These are phyloP conservation scores for Teratosphaeria zuluensis DNA, from an alignment of 2,329 filamentous ascomycete species.

Conservation along the genomic window DNA sequence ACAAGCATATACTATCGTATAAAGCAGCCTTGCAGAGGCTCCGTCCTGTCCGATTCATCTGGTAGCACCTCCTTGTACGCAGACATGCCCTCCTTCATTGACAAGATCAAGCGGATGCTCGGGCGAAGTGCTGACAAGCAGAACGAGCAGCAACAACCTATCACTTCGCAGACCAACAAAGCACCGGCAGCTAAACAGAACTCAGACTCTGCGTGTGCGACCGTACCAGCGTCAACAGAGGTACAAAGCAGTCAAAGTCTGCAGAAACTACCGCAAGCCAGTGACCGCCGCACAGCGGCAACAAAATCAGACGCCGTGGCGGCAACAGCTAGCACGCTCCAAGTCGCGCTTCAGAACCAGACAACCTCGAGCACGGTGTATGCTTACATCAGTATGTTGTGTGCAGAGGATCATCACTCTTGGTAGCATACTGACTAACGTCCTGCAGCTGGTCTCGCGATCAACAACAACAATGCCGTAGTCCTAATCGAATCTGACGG, in stretches of 20 bases:
- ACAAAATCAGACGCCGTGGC: slow-evolving; percentile 6
- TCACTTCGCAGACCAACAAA: neutral
- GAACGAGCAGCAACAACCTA: neutral
- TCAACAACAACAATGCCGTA: slow-evolving; percentile 24
- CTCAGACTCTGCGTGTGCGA: neutral
- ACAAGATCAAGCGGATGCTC: slow-evolving; percentile 4
- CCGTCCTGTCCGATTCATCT: neutral
- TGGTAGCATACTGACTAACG: neutral
- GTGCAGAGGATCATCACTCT: neutral
- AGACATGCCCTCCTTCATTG: slow-evolving; percentile 4
- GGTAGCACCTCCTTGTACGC: neutral
- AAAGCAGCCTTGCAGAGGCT: neutral
- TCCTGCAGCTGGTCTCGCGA: slow-evolving; percentile 22
- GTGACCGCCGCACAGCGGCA: neutral
- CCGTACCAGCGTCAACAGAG: neutral
- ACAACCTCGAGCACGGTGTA: slow-evolving; percentile 24
- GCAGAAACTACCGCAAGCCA: neutral
- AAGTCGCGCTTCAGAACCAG: slow-evolving; percentile 24
- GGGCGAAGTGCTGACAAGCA: neutral
- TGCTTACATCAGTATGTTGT: slow-evolving; percentile 41
- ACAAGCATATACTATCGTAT: neutral
- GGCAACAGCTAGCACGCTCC: slow-evolving; percentile 18
- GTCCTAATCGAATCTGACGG: slow-evolving; percentile 27
- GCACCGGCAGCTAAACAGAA: neutral
- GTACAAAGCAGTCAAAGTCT: neutral